A percentile compares a stretch with the other conserved stretches of the same genome.
Evolutionary conservation across 352 stramenopile species (phyloP).

Genomic region (Pythium aristosporum): DNA sequence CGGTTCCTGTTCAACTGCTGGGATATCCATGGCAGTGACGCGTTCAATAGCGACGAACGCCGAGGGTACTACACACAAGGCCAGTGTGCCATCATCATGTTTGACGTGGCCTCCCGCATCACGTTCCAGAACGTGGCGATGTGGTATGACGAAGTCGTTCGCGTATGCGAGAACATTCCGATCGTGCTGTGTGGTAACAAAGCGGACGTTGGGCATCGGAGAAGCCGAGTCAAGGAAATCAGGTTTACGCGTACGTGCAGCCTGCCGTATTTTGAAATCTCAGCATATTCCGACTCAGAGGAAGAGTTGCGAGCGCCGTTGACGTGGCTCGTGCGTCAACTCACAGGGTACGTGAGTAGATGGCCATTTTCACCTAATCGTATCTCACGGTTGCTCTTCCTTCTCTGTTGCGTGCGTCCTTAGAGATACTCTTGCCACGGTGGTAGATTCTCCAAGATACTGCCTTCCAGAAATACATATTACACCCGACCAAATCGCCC

Average conservation of each 20-base stretch:
- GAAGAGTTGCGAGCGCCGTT: conserved; percentile 99
- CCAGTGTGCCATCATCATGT: conserved; percentile 99
- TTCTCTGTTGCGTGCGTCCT: background rate
- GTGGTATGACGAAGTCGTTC: conserved; percentile 99
- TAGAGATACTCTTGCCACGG: conserved; percentile 97
- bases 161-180: conserved; percentile 99
- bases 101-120: conserved; percentile 99
- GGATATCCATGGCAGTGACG: background rate
- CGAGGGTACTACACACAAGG: conserved; percentile 99
- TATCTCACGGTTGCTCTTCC: background rate
- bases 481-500: conserved; percentile 90
- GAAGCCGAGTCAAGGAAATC: conserved; percentile 99
- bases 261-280: conserved; percentile 99
- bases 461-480: conserved; percentile 92
- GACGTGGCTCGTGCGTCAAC: conserved; percentile 98
- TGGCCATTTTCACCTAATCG: background rate
- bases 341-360: conserved; percentile 85
- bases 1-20: background rate
- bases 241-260: conserved; percentile 99
- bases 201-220: conserved; percentile 99
- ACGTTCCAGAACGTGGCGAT: conserved; percentile 99
- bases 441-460: conserved; percentile 90
- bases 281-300: conserved; percentile 96
- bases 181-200: conserved; percentile 99
- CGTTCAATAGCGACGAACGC: conserved; percentile 75